Evolutionary conservation across 2,329 filamentous ascomycete species (phyloP).

Genomic region (Raffaelea ambrosiae): DNA sequence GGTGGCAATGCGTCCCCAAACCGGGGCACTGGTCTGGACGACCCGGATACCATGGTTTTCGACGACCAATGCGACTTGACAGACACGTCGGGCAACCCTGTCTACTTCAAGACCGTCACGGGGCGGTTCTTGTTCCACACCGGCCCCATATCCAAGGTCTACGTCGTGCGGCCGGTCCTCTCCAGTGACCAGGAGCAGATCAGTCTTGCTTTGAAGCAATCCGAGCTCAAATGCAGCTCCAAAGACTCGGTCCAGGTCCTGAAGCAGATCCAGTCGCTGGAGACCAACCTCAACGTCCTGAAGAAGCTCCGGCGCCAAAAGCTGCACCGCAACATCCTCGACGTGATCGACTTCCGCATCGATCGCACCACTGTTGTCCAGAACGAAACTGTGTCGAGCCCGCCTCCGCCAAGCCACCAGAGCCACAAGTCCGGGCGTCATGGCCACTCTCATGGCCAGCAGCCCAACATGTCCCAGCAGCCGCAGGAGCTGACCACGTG

Average conservation of each 20-base stretch:
- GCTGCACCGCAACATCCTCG: constrained; percentile 69
- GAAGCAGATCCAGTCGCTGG: constrained; percentile 66
- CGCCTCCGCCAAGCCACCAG: background rate
- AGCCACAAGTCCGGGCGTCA: background rate
- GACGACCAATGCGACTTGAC: constrained; percentile 58
- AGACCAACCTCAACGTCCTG: constrained; percentile 65
- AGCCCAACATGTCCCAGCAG: constrained; percentile 21
- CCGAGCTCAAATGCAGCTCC: constrained; percentile 47
- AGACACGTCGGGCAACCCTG: constrained; percentile 52
- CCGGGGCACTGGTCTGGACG: constrained; percentile 21
- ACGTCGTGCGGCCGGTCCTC: constrained; percentile 63
- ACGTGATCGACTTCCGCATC: constrained; percentile 78
- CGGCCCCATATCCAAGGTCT: constrained; percentile 59
- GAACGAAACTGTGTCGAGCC: background rate
- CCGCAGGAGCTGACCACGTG: constrained; percentile 40
- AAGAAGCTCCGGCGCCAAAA: constrained; percentile 69
- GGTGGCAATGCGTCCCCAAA: constrained; percentile 31
- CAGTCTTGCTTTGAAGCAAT: constrained; percentile 67
- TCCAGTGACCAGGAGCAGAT: constrained; percentile 45
- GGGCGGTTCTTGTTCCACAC: constrained; percentile 58
- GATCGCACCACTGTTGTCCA: constrained; percentile 26
- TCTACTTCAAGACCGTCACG: constrained; percentile 63
- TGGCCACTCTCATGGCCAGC: background rate
- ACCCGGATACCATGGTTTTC: constrained; percentile 42
- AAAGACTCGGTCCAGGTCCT: constrained; percentile 59